These are phyloP conservation scores for Micromonas commoda DNA, from an alignment of 139 green algal species.

Conservation along the genomic window DNA sequence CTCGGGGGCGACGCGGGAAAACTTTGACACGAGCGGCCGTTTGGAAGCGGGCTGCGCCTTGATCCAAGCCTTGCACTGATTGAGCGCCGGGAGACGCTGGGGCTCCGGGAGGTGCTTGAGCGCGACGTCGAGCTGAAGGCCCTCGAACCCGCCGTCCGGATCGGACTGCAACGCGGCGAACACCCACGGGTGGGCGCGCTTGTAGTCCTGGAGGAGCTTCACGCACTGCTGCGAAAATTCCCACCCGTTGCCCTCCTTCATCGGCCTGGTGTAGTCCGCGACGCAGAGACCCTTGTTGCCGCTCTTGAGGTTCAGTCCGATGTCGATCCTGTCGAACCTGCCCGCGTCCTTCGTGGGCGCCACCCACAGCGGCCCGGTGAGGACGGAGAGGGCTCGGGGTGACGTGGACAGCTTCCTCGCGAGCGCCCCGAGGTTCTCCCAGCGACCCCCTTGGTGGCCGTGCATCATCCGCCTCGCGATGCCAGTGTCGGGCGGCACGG, in stretches of 20 bases:
- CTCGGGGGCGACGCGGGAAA: slow-evolving; percentile 56
- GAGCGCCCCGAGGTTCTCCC: background rate
- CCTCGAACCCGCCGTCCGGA: slow-evolving; percentile 5
- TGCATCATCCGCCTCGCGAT: slow-evolving; percentile 15
- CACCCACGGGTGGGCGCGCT: slow-evolving; percentile 38
- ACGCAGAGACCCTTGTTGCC: slow-evolving; percentile 59
- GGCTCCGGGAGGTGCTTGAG: background rate
- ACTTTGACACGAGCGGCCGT: slow-evolving; percentile 62
- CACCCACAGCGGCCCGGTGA: slow-evolving; percentile 58
- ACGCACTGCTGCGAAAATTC: slow-evolving; percentile 57
- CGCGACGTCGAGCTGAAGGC: background rate
- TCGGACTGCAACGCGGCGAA: slow-evolving; percentile 25
- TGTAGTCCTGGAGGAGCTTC: slow-evolving; percentile 57
- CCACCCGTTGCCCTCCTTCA: slow-evolving; percentile 54
- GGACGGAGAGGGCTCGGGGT: background rate
- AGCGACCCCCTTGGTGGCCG: background rate
- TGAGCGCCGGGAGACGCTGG: slow-evolving; percentile 3
- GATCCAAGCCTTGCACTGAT: slow-evolving; percentile 49
- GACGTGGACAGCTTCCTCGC: background rate
- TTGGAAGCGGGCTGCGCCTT: slow-evolving; percentile 53
- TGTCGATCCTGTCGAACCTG: slow-evolving; percentile 56
- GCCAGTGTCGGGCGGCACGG: background rate
- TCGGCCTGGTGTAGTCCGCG: slow-evolving; percentile 48
- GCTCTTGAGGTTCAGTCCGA: slow-evolving; percentile 75
- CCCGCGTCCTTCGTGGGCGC: slow-evolving; percentile 24